A percentile compares a stretch with the other conserved stretches of the same genome.
These are phyloP conservation scores for Geotrichum klebahnii DNA, from an alignment of 1,139 yeast genomes.

Conservation along the genomic window DNA sequence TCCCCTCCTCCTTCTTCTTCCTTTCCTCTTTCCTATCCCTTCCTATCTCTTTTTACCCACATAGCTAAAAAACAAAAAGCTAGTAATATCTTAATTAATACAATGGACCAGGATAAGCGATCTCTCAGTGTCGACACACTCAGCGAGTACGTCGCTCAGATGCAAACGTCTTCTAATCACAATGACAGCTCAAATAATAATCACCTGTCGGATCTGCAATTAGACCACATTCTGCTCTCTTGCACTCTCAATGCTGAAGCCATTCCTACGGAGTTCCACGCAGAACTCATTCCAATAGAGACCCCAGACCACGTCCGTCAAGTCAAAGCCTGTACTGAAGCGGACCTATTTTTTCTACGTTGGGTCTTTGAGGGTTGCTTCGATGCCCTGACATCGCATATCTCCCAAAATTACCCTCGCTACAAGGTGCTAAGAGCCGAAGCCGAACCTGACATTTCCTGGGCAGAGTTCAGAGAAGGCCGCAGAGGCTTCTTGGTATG, in stretches of 20 bases:
- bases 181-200: too few species aligned
- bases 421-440: slow-evolving; percentile 28
- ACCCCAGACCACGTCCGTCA: slow-evolving; percentile 25
- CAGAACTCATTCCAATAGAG: slow-evolving; percentile 27
- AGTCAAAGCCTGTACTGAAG: slow-evolving; percentile 24
- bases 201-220: too few species aligned
- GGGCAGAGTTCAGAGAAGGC: slow-evolving; percentile 30
- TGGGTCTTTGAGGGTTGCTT: slow-evolving; percentile 31
- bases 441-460: slow-evolving; percentile 30
- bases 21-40: too few species aligned
- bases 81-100: neutral
- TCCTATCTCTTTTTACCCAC: too few species aligned
- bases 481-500: slow-evolving; percentile 29
- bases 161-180: neutral
- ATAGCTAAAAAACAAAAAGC: too few species aligned
- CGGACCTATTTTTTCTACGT: slow-evolving; percentile 29
- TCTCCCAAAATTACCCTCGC: slow-evolving; percentile 23
- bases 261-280: slow-evolving; percentile 22
- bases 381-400: slow-evolving; percentile 21
- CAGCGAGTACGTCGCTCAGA: slow-evolving; percentile 21
- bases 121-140: slow-evolving; percentile 25
- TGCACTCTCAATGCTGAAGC: slow-evolving; percentile 25
- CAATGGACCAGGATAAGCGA: slow-evolving; percentile 22
- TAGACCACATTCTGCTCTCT: slow-evolving; percentile 24
- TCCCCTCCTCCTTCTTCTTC: too few species aligned